Percentiles rank a stretch among this genome's conserved stretches.
Evolutionary conservation across 2,329 filamentous ascomycete genomes (phyloP).

Genomic region (Kalmusia sp.): DNA sequence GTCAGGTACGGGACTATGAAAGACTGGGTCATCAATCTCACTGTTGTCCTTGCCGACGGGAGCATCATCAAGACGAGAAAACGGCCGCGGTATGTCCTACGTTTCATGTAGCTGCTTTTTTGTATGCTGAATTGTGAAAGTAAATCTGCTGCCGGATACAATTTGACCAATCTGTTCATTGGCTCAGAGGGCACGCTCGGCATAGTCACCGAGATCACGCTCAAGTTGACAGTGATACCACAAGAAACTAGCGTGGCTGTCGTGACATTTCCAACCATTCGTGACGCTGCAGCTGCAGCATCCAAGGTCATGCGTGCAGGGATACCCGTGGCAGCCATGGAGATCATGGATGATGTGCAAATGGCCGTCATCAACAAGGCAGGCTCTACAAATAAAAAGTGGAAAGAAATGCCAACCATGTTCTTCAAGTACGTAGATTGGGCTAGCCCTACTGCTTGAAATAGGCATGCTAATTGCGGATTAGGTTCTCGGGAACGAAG

Average conservation of each 20-base stretch:
- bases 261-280: conserved; percentile 78
- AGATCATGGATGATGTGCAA: conserved; percentile 88
- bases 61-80: conserved; percentile 79
- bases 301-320: conserved; percentile 78
- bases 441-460: conserved; percentile 5
- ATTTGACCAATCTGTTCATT: conserved; percentile 80
- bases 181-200: conserved; percentile 84
- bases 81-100: conserved; percentile 68
- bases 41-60: conserved; percentile 80
- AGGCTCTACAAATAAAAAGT: conserved; percentile 72
- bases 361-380: conserved; percentile 83
- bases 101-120: neutral
- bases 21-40: conserved; percentile 85
- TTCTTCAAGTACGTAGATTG: conserved; percentile 73
- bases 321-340: conserved; percentile 77
- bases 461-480: conserved; percentile 28
- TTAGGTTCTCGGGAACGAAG: conserved; percentile 74
- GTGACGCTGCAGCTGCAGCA: conserved; percentile 76
- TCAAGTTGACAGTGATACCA: conserved; percentile 80
- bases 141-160: conserved; percentile 84
- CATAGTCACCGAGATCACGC: conserved; percentile 80
- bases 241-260: conserved; percentile 80
- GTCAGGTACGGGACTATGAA: conserved; percentile 87
- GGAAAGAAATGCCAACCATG: conserved; percentile 78
- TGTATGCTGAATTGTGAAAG: conserved; percentile 30